Conservation (phyloP, 2,329 filamentous ascomycete species). For the Colletotrichum orbiculare region DNA sequence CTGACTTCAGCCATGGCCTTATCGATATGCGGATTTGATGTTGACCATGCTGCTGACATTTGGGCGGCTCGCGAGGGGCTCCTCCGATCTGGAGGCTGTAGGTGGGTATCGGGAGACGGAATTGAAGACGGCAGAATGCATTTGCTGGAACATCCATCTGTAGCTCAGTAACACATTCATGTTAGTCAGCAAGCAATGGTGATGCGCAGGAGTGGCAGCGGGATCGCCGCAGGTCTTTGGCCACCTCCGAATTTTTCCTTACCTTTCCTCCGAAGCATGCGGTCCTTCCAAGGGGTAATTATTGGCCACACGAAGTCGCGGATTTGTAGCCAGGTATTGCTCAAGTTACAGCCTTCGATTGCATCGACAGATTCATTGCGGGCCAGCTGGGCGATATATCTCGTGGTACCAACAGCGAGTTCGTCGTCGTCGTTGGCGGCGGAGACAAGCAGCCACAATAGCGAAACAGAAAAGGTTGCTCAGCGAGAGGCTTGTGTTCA, state of each 20-base stretch:
- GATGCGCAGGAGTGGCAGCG: slow-evolving; percentile 24
- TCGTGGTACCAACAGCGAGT: background rate
- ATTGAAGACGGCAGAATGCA: slow-evolving; percentile 8
- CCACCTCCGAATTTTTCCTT: slow-evolving; percentile 2
- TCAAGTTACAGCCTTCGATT: slow-evolving; percentile 18
- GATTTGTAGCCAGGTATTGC: background rate
- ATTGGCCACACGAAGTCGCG: slow-evolving; percentile 18
- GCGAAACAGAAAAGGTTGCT: background rate
- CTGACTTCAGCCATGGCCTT: slow-evolving; percentile 13
- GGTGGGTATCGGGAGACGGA: slow-evolving; percentile 15
- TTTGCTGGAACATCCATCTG: background rate
- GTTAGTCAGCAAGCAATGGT: slow-evolving; percentile 29
- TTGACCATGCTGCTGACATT: slow-evolving; percentile 25
- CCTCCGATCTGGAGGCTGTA: slow-evolving; percentile 16
- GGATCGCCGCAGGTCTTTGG: slow-evolving; percentile 20
- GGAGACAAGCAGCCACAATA: background rate
- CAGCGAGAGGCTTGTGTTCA: slow-evolving; percentile 28
- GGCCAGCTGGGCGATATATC: slow-evolving; percentile 18
- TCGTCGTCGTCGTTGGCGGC: too few species aligned
- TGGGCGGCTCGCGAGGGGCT: slow-evolving; percentile 15
- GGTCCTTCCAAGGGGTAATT: background rate
- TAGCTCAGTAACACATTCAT: slow-evolving; percentile 4
- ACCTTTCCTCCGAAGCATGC: slow-evolving; percentile 2
- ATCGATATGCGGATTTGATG: background rate
- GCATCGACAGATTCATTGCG: slow-evolving; percentile 13